Percentiles rank a stretch among this genome's conserved stretches.
phyloP scores from a whole-genome alignment of 2,329 filamentous ascomycete genomes.

The Colletotrichum eremochloae region DNA sequence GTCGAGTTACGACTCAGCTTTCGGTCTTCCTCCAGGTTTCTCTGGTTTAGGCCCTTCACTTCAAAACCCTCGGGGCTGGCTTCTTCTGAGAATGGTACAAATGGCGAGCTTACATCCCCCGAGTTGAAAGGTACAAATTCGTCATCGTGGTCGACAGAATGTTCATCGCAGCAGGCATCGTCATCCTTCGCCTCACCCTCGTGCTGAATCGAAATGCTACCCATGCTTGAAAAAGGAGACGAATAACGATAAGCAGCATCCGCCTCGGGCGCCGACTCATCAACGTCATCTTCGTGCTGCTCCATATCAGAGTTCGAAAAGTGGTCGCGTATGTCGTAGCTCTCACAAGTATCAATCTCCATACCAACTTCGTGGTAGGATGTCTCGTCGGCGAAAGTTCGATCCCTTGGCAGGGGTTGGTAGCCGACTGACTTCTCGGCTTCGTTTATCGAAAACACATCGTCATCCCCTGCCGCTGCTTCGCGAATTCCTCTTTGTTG shows the following conservation, averaged over 20 bases:
- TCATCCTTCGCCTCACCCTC: not conserved
- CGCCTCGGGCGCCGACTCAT: not conserved
- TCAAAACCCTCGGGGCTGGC: not conserved
- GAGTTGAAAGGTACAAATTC: not conserved
- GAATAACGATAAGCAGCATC: not conserved
- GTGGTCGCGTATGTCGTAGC: not conserved
- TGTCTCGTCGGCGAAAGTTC: not conserved
- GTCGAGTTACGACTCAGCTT: not conserved
- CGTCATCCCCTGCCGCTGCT: constrained; percentile 25
- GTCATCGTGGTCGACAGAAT: not conserved
- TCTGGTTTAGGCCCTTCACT: not conserved
- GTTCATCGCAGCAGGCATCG: not conserved
- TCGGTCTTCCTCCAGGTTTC: not conserved
- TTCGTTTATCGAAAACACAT: not conserved
- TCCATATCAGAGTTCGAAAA: not conserved
- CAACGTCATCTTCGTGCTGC: not conserved
- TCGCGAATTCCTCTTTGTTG: constrained; percentile 51
- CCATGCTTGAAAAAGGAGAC: not conserved
- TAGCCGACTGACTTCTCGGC: not conserved
- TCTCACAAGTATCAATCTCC: not conserved
- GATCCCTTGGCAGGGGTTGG: not conserved
- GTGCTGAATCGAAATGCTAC: not conserved
- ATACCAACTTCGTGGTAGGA: not conserved
- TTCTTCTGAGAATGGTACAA: not conserved
- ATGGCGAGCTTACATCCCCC: not conserved